Evolutionary conservation across 352 stramenopile genomes (phyloP).

Genomic region (Phytopythium vexans): DNA sequence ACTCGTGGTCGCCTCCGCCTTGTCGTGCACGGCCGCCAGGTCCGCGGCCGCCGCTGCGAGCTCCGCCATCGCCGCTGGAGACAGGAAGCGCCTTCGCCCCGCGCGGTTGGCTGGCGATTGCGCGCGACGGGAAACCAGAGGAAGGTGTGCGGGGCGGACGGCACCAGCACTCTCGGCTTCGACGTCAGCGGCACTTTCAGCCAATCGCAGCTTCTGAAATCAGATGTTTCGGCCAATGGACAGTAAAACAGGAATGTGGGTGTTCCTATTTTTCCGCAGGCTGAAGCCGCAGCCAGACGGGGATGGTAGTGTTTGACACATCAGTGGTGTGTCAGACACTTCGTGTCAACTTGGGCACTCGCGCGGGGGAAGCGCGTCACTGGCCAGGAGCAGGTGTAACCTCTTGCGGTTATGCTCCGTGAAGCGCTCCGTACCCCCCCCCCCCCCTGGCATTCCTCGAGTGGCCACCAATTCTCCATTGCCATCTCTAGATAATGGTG

Average conservation of each 20-base stretch:
- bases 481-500: conserved; percentile 21
- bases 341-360: no score
- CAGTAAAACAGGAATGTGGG: conserved; percentile 7
- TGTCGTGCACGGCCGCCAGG: conserved; percentile 2
- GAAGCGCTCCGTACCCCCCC: no score
- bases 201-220: neutral
- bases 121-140: neutral
- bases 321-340: no score
- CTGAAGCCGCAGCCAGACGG: neutral
- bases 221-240: conserved; percentile 9
- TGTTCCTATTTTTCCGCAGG: neutral
- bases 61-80: neutral
- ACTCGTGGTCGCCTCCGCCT: conserved; percentile 10
- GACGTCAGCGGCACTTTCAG: neutral
- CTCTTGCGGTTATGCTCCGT: no score
- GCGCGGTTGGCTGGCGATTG: no score
- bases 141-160: neutral
- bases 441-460: no score
- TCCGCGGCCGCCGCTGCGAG: neutral
- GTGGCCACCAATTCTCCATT: neutral
- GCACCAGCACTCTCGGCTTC: conserved; percentile 1
- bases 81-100: neutral
- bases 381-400: no score
- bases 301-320: no score
- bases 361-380: no score